Evolutionary conservation across 306 rosid genomes (phyloP).

Genomic region (Quercus bicolor): DNA sequence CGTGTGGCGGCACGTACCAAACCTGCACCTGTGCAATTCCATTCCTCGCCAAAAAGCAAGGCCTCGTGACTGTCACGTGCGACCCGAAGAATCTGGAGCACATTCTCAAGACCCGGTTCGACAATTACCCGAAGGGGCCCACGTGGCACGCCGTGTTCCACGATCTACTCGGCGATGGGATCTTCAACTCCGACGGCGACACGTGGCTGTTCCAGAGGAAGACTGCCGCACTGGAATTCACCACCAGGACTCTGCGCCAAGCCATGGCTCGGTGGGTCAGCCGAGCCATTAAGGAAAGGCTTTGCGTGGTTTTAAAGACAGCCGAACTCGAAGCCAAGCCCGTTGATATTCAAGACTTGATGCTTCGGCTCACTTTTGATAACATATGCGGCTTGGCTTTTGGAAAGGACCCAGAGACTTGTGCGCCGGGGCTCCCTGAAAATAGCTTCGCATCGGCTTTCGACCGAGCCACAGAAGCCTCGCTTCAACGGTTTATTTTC

Average conservation of each 20-base stretch:
- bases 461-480: constrained; percentile 81
- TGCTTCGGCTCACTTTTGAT: constrained; percentile 84
- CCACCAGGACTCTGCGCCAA: constrained; percentile 82
- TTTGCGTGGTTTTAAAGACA: constrained; percentile 45
- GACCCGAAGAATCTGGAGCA: constrained; percentile 92
- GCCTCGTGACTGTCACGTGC: constrained; percentile 98
- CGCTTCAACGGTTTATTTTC: constrained; percentile 75
- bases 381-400: constrained; percentile 92
- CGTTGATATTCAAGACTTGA: constrained; percentile 66
- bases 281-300: constrained; percentile 78
- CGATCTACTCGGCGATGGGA: constrained; percentile 81
- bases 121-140: constrained; percentile 88
- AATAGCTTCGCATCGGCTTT: constrained; percentile 71
- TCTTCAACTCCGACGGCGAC: constrained; percentile 89
- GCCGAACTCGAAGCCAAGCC: constrained; percentile 48
- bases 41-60: constrained; percentile 71
- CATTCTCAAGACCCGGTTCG: constrained; percentile 77
- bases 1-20: constrained; percentile 95
- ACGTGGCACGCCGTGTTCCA: constrained; percentile 94
- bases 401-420: constrained; percentile 72
- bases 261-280: constrained; percentile 97
- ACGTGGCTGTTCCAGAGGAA: constrained; percentile 93
- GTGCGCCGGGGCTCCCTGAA: constrained; percentile 49
- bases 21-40: constrained; percentile 97
- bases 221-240: constrained; percentile 88